Percentiles rank a stretch among this genome's conserved stretches.
These are phyloP conservation scores for Lactifluus rugatus DNA, from an alignment of 768 basidiomycete species.

Conservation along the genomic window DNA sequence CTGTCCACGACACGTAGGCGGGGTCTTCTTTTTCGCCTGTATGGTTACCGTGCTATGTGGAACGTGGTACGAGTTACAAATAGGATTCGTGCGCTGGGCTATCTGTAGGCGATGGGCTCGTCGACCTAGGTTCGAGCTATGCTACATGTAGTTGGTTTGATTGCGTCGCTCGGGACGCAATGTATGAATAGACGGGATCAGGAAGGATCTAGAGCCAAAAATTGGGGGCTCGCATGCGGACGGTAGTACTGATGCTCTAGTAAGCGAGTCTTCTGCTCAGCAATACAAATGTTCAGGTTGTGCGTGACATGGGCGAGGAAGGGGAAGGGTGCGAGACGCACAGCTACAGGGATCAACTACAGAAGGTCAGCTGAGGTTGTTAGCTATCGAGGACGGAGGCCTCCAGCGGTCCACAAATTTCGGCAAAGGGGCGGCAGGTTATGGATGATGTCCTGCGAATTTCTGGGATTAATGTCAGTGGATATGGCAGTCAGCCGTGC, in stretches of 20 bases:
- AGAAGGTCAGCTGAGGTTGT: background rate
- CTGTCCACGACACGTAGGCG: background rate
- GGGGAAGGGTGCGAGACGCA: background rate
- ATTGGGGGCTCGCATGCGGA: background rate
- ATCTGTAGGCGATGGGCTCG: background rate
- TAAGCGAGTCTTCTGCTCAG: background rate
- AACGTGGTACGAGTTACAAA: background rate
- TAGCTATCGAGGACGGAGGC: background rate
- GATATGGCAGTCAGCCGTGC: background rate
- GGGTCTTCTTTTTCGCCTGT: background rate
- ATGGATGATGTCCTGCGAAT: background rate
- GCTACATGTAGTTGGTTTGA: background rate
- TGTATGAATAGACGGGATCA: background rate
- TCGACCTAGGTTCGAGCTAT: background rate
- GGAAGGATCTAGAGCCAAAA: background rate
- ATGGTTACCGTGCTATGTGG: background rate
- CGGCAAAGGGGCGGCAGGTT: no score
- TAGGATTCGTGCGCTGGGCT: background rate
- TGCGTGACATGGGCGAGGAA: background rate
- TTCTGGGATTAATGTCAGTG: background rate
- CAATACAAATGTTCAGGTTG: background rate
- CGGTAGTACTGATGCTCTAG: background rate
- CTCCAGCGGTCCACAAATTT: background rate
- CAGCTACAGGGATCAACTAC: background rate
- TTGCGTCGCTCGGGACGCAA: background rate